Percentiles rank a stretch among this genome's conserved stretches.
Evolutionary conservation across 179 eudicot species (phyloP).

Genomic region (Actinidia chinensis): DNA sequence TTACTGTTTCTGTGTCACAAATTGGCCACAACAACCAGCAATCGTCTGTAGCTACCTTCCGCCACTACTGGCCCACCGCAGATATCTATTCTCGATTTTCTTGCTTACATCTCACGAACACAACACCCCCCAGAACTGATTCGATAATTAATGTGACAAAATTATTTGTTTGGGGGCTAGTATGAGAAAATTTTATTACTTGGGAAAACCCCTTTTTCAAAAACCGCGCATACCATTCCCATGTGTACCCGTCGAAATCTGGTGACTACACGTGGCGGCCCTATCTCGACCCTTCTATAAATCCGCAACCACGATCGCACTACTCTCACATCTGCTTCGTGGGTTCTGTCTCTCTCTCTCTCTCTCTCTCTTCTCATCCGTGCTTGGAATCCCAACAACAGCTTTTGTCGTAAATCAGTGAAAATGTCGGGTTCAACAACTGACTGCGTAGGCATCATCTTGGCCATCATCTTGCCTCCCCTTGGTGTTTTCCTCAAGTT

Average conservation of each 20-base stretch:
- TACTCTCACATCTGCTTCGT: not conserved
- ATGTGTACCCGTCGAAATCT: not conserved
- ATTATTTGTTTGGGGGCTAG: too few relatives aligned
- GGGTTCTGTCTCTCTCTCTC: not conserved
- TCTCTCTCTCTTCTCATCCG: not conserved
- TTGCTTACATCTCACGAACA: too few relatives aligned
- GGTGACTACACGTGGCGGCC: not conserved
- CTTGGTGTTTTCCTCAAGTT: conserved; percentile 69
- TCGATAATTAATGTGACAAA: too few relatives aligned
- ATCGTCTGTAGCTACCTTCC: too few relatives aligned
- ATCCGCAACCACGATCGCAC: not conserved
- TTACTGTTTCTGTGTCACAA: too few relatives aligned
- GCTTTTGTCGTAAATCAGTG: not conserved
- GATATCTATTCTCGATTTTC: too few relatives aligned
- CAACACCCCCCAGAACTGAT: too few relatives aligned
- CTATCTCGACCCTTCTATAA: not conserved
- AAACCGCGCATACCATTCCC: too few relatives aligned
- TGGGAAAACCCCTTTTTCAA: too few relatives aligned
- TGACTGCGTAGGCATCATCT: conserved; percentile 44
- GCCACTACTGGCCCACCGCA: too few relatives aligned
- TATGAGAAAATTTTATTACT: too few relatives aligned
- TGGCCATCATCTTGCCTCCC: conserved; percentile 72
- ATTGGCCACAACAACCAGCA: too few relatives aligned
- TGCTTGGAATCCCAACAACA: not conserved
- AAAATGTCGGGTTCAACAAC: conserved; percentile 25